Percentiles rank a stretch among this genome's conserved stretches.
These are phyloP conservation scores for Blastobotrys chiropterorum DNA, from an alignment of 805 yeast species.

Conservation along the genomic window DNA sequence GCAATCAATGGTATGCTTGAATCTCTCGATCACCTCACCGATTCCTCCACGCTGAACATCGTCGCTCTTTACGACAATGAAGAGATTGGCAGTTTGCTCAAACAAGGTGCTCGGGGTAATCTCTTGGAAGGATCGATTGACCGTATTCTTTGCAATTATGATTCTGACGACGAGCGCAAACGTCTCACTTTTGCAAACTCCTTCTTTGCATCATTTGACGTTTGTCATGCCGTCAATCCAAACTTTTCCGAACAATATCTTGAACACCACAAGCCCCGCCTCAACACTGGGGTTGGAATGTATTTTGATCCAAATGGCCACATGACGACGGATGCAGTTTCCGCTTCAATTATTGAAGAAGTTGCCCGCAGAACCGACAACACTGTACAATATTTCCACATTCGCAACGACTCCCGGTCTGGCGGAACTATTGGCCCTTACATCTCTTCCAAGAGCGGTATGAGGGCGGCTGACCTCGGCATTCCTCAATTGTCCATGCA, in stretches of 20 bases:
- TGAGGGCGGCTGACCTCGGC: conserved; percentile 59
- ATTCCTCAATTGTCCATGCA: conserved; percentile 84
- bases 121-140: conserved; percentile 54
- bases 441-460: conserved; percentile 35
- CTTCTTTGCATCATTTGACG: conserved; percentile 74
- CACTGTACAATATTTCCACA: conserved; percentile 70
- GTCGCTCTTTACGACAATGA: conserved; percentile 73
- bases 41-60: conserved; percentile 34
- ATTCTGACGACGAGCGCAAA: conserved; percentile 32
- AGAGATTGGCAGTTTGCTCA: conserved; percentile 70
- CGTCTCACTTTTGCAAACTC: conserved; percentile 53
- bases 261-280: conserved; percentile 69
- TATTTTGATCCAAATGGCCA: conserved; percentile 71
- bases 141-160: conserved; percentile 33
- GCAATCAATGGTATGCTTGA: conserved; percentile 57
- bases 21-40: conserved; percentile 32
- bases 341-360: conserved; percentile 62
- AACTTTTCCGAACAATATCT: conserved; percentile 57
- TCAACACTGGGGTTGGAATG: conserved; percentile 66
- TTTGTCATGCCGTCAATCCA: conserved; percentile 73
- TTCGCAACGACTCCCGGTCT: conserved; percentile 73
- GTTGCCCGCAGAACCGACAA: conserved; percentile 60
- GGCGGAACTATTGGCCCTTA: conserved; percentile 84
- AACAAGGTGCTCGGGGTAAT: conserved; percentile 78
- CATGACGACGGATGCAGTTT: conserved; percentile 75